These are phyloP conservation scores for Graphilbum sp. DNA, from an alignment of 2,329 filamentous ascomycete species.

Conservation along the genomic window DNA sequence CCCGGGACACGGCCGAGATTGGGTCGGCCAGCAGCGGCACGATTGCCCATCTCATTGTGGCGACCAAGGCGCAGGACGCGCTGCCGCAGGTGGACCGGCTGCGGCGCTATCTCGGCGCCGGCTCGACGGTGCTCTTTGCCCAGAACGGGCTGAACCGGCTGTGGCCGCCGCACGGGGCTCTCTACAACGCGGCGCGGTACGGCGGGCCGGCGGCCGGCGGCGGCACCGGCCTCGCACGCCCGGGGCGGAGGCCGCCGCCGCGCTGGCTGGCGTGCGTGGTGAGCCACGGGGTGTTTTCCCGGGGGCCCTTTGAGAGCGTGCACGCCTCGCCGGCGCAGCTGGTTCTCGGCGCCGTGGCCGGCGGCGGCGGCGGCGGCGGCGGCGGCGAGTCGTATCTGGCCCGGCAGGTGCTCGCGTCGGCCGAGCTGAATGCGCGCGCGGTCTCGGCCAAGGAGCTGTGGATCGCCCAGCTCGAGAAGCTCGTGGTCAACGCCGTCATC, in stretches of 20 bases:
- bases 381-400: conserved; percentile 19
- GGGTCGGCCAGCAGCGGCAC: conserved; percentile 10
- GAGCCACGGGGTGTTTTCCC: conserved; percentile 37
- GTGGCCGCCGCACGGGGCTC: conserved; percentile 33
- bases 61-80: conserved; percentile 58
- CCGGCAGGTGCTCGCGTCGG: conserved; percentile 23
- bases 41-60: conserved; percentile 61
- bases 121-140: conserved; percentile 63
- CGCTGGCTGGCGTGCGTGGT: conserved; percentile 55
- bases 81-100: conserved; percentile 44
- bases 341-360: conserved; percentile 27
- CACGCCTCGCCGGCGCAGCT: conserved; percentile 34
- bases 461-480: conserved; percentile 65
- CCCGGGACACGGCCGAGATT: no score
- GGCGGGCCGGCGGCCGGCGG: no score
- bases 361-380: not conserved
- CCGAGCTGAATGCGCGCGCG: conserved; percentile 23
- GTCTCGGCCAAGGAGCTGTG: conserved; percentile 29
- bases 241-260: no score
- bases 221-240: no score
- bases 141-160: conserved; percentile 75
- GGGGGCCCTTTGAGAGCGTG: conserved; percentile 31
- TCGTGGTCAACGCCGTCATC: conserved; percentile 64
- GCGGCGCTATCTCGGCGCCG: conserved; percentile 39
- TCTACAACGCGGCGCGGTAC: conserved; percentile 27